These are phyloP conservation scores for Serpula lacrymans DNA, from an alignment of 768 basidiomycete genomes.

Conservation along the genomic window DNA sequence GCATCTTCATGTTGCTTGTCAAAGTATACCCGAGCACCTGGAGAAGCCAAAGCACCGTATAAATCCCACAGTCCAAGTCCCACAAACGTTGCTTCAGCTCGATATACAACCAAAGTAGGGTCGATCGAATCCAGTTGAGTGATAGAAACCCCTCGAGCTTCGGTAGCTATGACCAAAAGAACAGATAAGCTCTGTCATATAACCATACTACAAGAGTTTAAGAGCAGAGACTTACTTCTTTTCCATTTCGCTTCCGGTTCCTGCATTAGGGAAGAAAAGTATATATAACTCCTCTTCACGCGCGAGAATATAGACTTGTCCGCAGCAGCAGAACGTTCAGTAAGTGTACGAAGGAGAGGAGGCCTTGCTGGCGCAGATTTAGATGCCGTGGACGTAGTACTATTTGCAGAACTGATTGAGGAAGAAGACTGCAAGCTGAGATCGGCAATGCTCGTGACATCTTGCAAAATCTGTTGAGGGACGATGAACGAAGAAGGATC, in stretches of 20 bases:
- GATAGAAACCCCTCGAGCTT: conserved; percentile 86
- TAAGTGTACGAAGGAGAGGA: conserved; percentile 35
- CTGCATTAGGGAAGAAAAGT: conserved; percentile 94
- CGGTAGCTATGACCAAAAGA: conserved; percentile 52
- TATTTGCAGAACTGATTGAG: conserved; percentile 51
- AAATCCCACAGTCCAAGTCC: conserved; percentile 96
- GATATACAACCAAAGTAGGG: conserved; percentile 91
- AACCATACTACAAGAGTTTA: background rate
- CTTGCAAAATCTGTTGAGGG: conserved; percentile 59
- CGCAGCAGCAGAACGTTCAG: conserved; percentile 52
- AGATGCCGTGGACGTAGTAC: conserved; percentile 35
- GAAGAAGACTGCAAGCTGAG: conserved; percentile 67
- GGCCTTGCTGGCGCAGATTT: conserved; percentile 17
- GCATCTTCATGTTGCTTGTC: conserved; percentile 90
- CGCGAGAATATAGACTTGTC: conserved; percentile 84
- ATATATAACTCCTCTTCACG: conserved; percentile 92
- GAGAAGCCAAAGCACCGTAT: conserved; percentile 81
- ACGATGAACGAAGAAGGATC: conserved; percentile 59
- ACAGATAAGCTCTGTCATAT: conserved; percentile 4
- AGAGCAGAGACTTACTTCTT: conserved; percentile 52
- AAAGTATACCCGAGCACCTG: conserved; percentile 81
- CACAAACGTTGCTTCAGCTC: conserved; percentile 96
- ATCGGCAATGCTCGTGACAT: conserved; percentile 65
- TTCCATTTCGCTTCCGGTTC: conserved; percentile 99
- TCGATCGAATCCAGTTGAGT: conserved; percentile 97